Evolutionary conservation across 2,329 filamentous ascomycete species (phyloP).

Genomic region (Penicillium vulpinum): DNA sequence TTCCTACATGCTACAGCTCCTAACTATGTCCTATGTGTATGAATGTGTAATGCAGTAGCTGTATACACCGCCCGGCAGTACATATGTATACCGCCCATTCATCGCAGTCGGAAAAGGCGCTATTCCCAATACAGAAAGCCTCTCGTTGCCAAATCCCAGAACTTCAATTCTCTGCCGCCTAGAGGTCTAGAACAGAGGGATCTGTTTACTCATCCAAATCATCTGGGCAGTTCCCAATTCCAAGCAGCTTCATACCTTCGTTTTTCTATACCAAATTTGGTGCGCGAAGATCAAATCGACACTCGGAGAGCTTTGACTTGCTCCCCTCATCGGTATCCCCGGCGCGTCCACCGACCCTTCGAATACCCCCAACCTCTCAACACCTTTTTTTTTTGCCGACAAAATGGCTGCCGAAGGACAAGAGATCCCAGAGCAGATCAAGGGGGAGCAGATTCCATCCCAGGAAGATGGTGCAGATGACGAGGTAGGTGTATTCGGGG

Average conservation of each 20-base stretch:
- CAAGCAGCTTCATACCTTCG: not conserved
- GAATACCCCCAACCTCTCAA: not conserved
- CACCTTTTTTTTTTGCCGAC: conserved; percentile 5
- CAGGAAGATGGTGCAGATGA: conserved; percentile 47
- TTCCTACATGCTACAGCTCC: too few species aligned
- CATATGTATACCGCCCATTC: conserved; percentile 13
- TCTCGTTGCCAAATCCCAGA: conserved; percentile 16
- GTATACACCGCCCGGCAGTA: conserved; percentile 10
- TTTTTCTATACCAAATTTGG: not conserved
- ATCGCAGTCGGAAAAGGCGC: conserved; percentile 9
- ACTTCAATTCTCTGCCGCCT: conserved; percentile 18
- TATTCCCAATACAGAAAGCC: conserved; percentile 21
- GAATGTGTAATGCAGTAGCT: not conserved
- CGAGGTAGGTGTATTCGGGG: conserved; percentile 38
- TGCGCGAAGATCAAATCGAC: not conserved
- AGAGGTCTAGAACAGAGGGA: conserved; percentile 15
- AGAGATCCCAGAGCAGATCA: conserved; percentile 36
- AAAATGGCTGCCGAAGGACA: conserved; percentile 40
- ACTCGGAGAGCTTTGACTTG: conserved; percentile 12
- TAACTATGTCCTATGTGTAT: too few species aligned
- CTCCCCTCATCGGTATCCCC: conserved; percentile 12
- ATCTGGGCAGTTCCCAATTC: not conserved
- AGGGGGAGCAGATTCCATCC: conserved; percentile 40
- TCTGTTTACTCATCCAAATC: conserved; percentile 3
- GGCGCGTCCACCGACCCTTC: conserved; percentile 9